phyloP scores from a whole-genome alignment of 371 early-diverging fungal species.

The Polyrhizophydium stewartii region DNA sequence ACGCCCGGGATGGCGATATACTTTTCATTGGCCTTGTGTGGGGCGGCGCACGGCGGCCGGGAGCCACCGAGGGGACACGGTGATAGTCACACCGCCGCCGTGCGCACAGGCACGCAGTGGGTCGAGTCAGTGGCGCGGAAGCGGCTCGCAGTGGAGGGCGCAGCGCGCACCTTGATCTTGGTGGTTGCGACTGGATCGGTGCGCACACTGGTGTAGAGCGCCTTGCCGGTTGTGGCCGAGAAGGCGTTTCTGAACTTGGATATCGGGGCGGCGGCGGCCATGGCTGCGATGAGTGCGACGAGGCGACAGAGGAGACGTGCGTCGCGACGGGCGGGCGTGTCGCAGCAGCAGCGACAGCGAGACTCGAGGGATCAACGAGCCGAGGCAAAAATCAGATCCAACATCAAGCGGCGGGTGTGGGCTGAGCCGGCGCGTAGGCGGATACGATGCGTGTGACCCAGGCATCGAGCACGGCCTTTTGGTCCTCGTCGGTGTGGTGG shows the following conservation, averaged over 20 bases:
- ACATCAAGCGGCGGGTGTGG: too few relatives aligned
- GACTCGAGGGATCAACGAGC: too few relatives aligned
- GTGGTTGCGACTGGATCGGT: conserved; percentile 12
- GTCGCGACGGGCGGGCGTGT: background rate
- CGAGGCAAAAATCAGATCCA: too few relatives aligned
- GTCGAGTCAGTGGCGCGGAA: background rate
- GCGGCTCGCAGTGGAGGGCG: too few relatives aligned
- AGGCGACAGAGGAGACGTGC: background rate
- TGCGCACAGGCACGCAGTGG: background rate
- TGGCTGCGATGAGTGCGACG: background rate
- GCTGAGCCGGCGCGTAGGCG: too few relatives aligned
- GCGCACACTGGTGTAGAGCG: conserved; percentile 14
- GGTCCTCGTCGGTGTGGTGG: too few relatives aligned
- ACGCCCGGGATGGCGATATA: conserved; percentile 8
- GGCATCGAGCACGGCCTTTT: too few relatives aligned
- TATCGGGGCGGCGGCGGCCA: too few relatives aligned
- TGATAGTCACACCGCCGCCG: background rate
- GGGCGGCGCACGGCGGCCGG: too few relatives aligned
- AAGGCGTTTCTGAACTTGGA: conserved; percentile 14
- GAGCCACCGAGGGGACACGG: too few relatives aligned
- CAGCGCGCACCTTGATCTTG: conserved; percentile 14
- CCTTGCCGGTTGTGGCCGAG: conserved; percentile 5
- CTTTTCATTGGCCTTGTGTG: conserved; percentile 5
- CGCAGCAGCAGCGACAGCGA: background rate
- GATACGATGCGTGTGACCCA: too few relatives aligned